Percentiles rank a stretch among this genome's conserved stretches.
These are phyloP conservation scores for Fusarium nelsonii DNA, from an alignment of 2,329 filamentous ascomycete species.

Conservation along the genomic window DNA sequence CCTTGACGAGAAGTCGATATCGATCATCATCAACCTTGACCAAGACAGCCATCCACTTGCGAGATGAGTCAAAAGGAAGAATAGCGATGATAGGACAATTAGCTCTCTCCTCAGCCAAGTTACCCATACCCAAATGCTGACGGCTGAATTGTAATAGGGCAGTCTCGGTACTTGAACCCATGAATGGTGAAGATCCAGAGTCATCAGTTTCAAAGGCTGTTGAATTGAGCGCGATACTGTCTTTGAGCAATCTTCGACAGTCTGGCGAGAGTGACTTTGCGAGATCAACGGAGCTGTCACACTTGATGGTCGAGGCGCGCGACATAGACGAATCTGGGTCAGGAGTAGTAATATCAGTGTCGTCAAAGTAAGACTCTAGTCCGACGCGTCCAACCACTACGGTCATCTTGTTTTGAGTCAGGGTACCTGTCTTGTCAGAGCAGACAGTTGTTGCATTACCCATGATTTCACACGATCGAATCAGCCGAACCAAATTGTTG, in stretches of 20 bases:
- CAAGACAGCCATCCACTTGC: constrained; percentile 69
- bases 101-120: constrained; percentile 60
- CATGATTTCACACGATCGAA: constrained; percentile 73
- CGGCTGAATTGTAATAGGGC: constrained; percentile 64
- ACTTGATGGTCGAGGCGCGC: constrained; percentile 41
- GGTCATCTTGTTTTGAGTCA: constrained; percentile 74
- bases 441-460: constrained; percentile 73
- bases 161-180: constrained; percentile 68
- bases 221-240: constrained; percentile 61
- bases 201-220: constrained; percentile 66
- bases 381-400: constrained; percentile 69
- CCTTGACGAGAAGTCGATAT: constrained; percentile 67
- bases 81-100: constrained; percentile 62
- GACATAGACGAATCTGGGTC: constrained; percentile 41
- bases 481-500: constrained; percentile 70
- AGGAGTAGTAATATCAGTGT: constrained; percentile 46
- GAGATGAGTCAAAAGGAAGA: constrained; percentile 66
- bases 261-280: constrained; percentile 51
- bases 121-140: constrained; percentile 62
- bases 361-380: constrained; percentile 53
- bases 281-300: constrained; percentile 48
- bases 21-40: constrained; percentile 59
- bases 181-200: constrained; percentile 54
- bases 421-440: constrained; percentile 75
- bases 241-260: constrained; percentile 54